Evolutionary conservation across 2,329 filamentous ascomycete genomes (phyloP), one percentile per base, ranked within the genome.

Genomic region (Alternaria arborescens): DNA sequence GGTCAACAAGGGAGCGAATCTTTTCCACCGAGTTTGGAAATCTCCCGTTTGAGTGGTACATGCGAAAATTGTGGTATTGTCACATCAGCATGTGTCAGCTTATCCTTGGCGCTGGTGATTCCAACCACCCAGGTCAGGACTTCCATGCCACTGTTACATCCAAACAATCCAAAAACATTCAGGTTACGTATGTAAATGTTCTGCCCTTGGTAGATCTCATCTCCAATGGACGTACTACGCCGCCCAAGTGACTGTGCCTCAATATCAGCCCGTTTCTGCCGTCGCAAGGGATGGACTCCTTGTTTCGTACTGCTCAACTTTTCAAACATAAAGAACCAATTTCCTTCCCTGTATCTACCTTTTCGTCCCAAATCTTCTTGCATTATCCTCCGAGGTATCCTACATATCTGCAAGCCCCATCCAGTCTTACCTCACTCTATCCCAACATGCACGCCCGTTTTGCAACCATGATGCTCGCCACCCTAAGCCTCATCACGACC

Each of bases 81-180:
- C 20, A 24, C 32, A 52, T 52, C 22, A 38, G 51, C 51, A 53
- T 28, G 8, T 53, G 18, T 41, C 38, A 38, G 51, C 51, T 52
- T 24, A 36, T 53, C 14, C 26, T 28, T 42, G 24, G 47, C n/a
- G 44, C 18, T 28, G n/a, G 18, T 16, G 44, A n/a, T 48, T 34
- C 10, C 44, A 16, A 10, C 44, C 11, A 34, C 28, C 30, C 28
- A 22, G 28, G 11, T 20, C 18, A 41, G 8, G n/a, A 11, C 4
- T 41, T 16, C 4, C 14, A 3, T 36, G 32, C 32, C 32, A 16
- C 32, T 8, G n/a, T 47, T n/a, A 47, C 30, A 14, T 8, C 6
- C 11, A 36, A 16, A 32, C 16, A 12, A 36, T 6, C 32, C 5
- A 14, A 36, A 14, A 36, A 14, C 12, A 36, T 36, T 12, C 14